Base-by-base conservation (phyloP, 306 rosid species). In the Begonia fuchsioides region DNA sequence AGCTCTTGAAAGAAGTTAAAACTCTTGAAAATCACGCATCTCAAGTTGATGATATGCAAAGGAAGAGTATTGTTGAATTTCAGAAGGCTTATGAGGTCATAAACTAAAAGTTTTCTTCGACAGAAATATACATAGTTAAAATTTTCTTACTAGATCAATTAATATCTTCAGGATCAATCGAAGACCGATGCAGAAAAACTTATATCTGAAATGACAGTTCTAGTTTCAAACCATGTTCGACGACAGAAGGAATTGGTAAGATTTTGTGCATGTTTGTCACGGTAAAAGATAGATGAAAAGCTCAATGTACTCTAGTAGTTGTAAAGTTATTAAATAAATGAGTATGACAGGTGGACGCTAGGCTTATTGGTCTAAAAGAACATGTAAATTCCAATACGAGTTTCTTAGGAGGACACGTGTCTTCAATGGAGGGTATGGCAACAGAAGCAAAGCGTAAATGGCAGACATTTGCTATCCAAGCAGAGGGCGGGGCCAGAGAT, bases 381-480 rank as follows among this genome's bases (percentile, higher is more conserved):
- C 68, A 60, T 53, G 87, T 81, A 50, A 57, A 64, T 39, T 68
- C 57, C 55, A 80, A 71, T 68, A 92, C 85, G 68, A 43, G 70
- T 50, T 82, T 92, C 63, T 61, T 92, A 72, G 94, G 82, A 59
- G 76, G 64, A 49, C 93, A 92, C 9, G 76, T 77, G 58, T 75
- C 73, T 13, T 79, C 94, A 12, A 44, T 90, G 68, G 87, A 67
- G 41, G 87, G 81, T 55, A 71, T 82, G 51, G 63, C 77, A 43
- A 67, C 65, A 15, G 71, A 73, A 50, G 93, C 96, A 9, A 90
- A 90, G 68, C 72, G 98, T 51, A 90, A 90, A 69, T 90, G 98
- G 98, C 76, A 77, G 54, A 61, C 79, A 32, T 90, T 77, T 64
- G 73, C 79, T 48, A n/a, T 46, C 16, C 82, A 82, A 55, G 90